Percentiles rank a stretch among this genome's conserved stretches.
phyloP scores from a whole-genome alignment of 148 eudicot genomes.

The Vaccinium myrtillus region DNA sequence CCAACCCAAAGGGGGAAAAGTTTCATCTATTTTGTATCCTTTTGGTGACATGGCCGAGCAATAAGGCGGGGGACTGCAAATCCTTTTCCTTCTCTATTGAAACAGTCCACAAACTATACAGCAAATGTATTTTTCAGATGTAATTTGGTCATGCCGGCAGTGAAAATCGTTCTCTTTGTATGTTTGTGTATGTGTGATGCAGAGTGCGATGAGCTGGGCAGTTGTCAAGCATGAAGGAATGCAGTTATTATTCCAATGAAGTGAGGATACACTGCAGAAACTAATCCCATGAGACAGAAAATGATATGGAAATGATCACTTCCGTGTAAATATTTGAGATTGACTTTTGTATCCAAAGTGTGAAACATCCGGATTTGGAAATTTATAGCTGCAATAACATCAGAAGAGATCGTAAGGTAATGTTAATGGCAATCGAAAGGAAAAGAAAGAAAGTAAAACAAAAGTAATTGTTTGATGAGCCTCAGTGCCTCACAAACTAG shows the following conservation, averaged over 20 bases:
- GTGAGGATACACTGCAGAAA: neutral
- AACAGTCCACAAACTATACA: neutral
- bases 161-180: neutral
- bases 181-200: neutral
- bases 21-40: no score
- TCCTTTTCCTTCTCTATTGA: neutral
- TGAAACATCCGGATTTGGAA: neutral
- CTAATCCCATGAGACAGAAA: neutral
- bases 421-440: neutral
- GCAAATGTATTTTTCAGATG: neutral
- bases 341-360: neutral
- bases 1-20: no score
- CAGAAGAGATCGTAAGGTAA: neutral
- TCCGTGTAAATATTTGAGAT: neutral
- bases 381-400: neutral
- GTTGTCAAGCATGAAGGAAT: neutral
- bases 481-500: neutral
- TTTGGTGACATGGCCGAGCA: no score
- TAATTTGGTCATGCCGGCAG: neutral
- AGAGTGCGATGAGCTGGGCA: neutral
- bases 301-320: neutral
- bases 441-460: neutral
- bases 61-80: no score
- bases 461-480: neutral
- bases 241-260: neutral